These are phyloP conservation scores for Fusarium mundagurra DNA, from an alignment of 2,329 filamentous ascomycete species.

Conservation along the genomic window DNA sequence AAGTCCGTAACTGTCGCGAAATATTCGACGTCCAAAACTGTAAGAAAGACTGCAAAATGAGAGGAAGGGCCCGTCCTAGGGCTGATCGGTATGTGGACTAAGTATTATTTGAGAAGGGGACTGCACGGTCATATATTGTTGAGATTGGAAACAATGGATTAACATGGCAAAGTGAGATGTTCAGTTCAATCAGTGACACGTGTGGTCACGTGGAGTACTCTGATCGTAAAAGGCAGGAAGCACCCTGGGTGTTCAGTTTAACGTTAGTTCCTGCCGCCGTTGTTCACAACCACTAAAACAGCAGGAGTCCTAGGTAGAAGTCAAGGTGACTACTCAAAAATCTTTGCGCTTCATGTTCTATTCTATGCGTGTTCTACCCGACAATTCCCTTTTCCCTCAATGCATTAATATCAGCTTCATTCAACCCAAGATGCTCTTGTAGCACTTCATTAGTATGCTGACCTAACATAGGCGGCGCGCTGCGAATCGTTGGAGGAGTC, in stretches of 20 bases:
- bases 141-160: slow-evolving; percentile 11
- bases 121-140: slow-evolving; percentile 5
- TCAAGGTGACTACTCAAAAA: not conserved
- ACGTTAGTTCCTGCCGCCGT: not conserved
- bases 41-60: not conserved
- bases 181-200: slow-evolving; percentile 15
- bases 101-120: not conserved
- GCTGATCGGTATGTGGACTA: not conserved
- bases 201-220: slow-evolving; percentile 27
- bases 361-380: slow-evolving; percentile 49
- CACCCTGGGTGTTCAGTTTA: not conserved
- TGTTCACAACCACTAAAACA: not conserved
- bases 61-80: not conserved
- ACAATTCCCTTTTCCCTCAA: slow-evolving; percentile 76
- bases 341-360: not conserved
- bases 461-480: slow-evolving; percentile 83
- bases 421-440: slow-evolving; percentile 68
- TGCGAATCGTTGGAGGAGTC: slow-evolving; percentile 78
- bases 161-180: slow-evolving; percentile 25
- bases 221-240: not conserved
- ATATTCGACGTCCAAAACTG: not conserved
- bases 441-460: slow-evolving; percentile 88
- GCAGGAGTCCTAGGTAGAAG: not conserved
- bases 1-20: not conserved
- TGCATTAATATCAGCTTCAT: slow-evolving; percentile 64